Evolutionary conservation across 1,284 basidiomycete species (phyloP).

Genomic region (Apiotrichum gracile): DNA sequence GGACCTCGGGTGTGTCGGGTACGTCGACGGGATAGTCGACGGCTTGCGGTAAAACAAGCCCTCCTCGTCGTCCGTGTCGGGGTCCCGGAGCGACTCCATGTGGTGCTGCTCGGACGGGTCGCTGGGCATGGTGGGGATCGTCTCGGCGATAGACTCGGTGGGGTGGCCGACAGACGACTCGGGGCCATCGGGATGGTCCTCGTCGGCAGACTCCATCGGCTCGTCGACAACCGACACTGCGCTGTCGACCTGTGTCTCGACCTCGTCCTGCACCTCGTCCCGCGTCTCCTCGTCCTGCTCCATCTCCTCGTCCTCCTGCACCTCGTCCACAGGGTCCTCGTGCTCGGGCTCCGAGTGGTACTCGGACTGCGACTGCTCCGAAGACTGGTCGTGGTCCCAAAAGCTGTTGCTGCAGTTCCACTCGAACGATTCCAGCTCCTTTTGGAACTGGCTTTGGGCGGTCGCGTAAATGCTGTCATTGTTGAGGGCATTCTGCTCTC

Average conservation of each 20-base stretch:
- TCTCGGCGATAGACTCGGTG: neutral
- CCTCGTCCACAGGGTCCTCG: neutral
- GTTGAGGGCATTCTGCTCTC: constrained; percentile 26
- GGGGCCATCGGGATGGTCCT: neutral
- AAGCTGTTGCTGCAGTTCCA: constrained; percentile 21
- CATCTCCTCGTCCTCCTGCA: neutral
- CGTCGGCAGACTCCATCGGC: neutral
- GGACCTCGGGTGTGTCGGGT: too few relatives aligned
- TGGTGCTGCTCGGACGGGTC: neutral
- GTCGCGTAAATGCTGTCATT: constrained; percentile 31
- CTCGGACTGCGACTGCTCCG: neutral
- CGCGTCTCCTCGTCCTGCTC: neutral
- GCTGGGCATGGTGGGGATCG: neutral
- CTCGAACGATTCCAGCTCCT: constrained; percentile 31
- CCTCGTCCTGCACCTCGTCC: neutral
- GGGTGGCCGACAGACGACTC: neutral
- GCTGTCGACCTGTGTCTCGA: too few relatives aligned
- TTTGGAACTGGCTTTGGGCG: constrained; percentile 24
- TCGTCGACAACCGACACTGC: neutral
- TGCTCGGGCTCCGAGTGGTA: neutral
- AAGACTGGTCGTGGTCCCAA: neutral
- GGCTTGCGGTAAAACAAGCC: neutral
- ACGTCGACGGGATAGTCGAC: too few relatives aligned
- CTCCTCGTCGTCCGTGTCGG: neutral
- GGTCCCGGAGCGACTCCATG: constrained; percentile 2